These are phyloP conservation scores for Aspergillus indologenus DNA, from an alignment of 495 filamentous ascomycete species.

Conservation along the genomic window DNA sequence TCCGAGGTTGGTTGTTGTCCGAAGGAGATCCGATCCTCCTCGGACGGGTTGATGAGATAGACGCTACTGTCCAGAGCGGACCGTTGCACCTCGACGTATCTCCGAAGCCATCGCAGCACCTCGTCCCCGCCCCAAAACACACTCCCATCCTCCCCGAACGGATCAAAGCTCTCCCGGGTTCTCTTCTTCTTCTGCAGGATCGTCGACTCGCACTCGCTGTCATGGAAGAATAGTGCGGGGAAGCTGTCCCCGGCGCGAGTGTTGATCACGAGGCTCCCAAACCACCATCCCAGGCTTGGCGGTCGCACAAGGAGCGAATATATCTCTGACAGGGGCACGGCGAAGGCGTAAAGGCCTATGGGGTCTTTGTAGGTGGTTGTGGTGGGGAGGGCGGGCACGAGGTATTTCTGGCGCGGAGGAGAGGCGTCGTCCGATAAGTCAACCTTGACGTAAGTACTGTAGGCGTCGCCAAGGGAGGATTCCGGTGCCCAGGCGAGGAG, in stretches of 20 bases:
- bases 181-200: conserved; percentile 89
- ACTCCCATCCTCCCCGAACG: conserved; percentile 77
- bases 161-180: conserved; percentile 80
- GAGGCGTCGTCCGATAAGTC: conserved; percentile 78
- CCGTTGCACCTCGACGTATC: conserved; percentile 77
- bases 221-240: conserved; percentile 95
- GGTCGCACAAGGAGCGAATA: conserved; percentile 88
- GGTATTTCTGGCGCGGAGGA: conserved; percentile 79
- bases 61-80: conserved; percentile 81
- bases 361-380: conserved; percentile 68
- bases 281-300: conserved; percentile 97
- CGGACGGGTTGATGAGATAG: conserved; percentile 83
- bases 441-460: conserved; percentile 89
- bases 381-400: conserved; percentile 83
- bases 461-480: conserved; percentile 79
- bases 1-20: conserved; percentile 49
- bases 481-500: conserved; percentile 95
- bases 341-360: conserved; percentile 86
- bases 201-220: conserved; percentile 92
- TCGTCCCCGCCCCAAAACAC: conserved; percentile 99
- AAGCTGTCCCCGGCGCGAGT: conserved; percentile 85
- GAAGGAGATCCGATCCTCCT: conserved; percentile 81
- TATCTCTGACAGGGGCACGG: conserved; percentile 83
- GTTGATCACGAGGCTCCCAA: conserved; percentile 90
- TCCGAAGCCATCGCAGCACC: conserved; percentile 83